phyloP scores from a whole-genome alignment of 129 eudicot genomes.

The Cynara cardunculus region DNA sequence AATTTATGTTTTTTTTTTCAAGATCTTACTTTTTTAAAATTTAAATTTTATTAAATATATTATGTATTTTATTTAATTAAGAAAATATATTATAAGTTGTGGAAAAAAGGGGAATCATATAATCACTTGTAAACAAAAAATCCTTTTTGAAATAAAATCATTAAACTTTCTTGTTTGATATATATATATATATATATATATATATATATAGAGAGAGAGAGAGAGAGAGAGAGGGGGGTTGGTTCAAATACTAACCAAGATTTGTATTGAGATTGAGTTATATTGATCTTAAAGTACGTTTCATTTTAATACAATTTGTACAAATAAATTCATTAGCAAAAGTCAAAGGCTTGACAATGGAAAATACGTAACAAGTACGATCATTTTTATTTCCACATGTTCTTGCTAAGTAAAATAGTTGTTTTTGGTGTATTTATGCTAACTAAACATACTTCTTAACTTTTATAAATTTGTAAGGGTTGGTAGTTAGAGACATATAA shows the following conservation, averaged over 20 bases:
- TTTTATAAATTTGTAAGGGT: neutral
- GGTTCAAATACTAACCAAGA: too few relatives aligned
- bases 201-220: too few relatives aligned
- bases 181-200: too few relatives aligned
- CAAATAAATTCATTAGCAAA: too few relatives aligned
- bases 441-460: neutral
- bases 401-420: neutral
- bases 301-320: too few relatives aligned
- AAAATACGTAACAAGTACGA: neutral
- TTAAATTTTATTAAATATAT: neutral
- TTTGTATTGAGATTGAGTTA: too few relatives aligned
- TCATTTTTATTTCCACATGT: neutral
- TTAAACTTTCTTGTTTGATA: neutral
- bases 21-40: neutral
- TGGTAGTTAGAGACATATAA: neutral
- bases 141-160: neutral
- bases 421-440: neutral
- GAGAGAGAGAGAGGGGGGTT: too few relatives aligned
- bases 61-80: neutral
- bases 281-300: too few relatives aligned
- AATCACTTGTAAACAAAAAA: neutral
- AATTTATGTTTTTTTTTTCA: neutral
- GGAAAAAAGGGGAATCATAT: neutral
- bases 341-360: neutral
- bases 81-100: neutral